Percentiles rank a stretch among this genome's conserved stretches.
Evolutionary conservation across 2,329 filamentous ascomycete genomes (phyloP).

Genomic region (Cladosporium cucumerinum): DNA sequence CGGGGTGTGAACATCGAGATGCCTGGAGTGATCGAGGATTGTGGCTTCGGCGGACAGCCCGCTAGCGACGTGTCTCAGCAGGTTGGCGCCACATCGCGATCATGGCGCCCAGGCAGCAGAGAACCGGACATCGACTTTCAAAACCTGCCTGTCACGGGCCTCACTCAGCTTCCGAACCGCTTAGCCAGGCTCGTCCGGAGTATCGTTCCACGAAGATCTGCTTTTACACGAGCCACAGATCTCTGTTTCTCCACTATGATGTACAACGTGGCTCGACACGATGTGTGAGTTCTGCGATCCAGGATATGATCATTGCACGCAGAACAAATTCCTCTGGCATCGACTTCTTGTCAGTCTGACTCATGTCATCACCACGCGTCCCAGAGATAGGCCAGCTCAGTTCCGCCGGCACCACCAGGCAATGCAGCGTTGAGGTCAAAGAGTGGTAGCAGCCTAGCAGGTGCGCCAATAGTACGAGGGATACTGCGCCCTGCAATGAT

Average conservation of each 20-base stretch:
- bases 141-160: constrained; percentile 5
- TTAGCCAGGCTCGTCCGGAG: not conserved
- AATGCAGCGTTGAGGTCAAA: not conserved
- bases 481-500: not conserved
- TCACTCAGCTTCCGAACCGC: not conserved
- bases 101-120: not conserved
- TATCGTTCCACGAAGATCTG: not conserved
- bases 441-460: not conserved
- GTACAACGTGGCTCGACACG: not conserved
- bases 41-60: not conserved
- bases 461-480: not conserved
- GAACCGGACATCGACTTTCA: not conserved
- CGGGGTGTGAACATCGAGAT: not conserved
- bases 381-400: not conserved
- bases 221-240: not conserved
- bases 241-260: not conserved
- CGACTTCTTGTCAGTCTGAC: not conserved
- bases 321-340: not conserved
- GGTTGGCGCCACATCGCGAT: not conserved
- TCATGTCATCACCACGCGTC: not conserved
- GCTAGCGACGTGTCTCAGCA: constrained; percentile 4
- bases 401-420: not conserved
- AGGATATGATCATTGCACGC: no score
- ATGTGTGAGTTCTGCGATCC: not conserved
- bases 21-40: constrained; percentile 1